Conservation (phyloP, 805 yeast species). For the Suhomyces faveliae region DNA sequence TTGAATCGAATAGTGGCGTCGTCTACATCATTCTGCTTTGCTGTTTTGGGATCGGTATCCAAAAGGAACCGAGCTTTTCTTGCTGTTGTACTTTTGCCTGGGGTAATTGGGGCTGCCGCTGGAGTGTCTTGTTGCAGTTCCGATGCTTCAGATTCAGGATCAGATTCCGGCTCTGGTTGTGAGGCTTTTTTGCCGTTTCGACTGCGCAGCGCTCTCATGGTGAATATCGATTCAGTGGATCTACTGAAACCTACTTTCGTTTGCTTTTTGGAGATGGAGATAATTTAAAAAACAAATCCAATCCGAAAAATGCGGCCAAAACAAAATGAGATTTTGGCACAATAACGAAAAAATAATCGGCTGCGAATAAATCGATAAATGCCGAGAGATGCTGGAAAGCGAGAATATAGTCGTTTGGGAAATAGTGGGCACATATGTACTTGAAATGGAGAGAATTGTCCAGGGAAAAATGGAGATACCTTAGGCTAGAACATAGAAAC, state of each 20-base stretch:
- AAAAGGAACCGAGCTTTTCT: conserved; percentile 51
- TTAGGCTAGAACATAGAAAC: neutral
- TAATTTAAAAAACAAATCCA: neutral
- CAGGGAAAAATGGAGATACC: neutral
- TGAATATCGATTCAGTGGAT: neutral
- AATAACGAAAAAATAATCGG: neutral
- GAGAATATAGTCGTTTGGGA: neutral
- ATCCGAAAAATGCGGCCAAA: neutral
- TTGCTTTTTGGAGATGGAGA: neutral
- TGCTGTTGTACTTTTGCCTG: conserved; percentile 15
- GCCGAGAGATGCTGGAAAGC: neutral
- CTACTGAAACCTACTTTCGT: neutral
- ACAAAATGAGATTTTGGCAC: neutral
- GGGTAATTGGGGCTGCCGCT: neutral
- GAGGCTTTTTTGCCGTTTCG: neutral
- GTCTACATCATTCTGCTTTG: conserved; percentile 49
- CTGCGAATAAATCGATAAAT: neutral
- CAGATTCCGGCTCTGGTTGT: neutral
- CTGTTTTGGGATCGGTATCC: conserved; percentile 54
- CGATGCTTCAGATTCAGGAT: neutral
- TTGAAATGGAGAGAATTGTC: neutral
- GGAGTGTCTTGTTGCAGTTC: neutral
- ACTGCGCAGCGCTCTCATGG: conserved; percentile 1
- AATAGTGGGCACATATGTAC: neutral
- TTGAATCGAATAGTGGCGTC: conserved; percentile 78